These are phyloP conservation scores for Euphrasia arctica DNA, from an alignment of 305 asterid genomes.

Conservation along the genomic window DNA sequence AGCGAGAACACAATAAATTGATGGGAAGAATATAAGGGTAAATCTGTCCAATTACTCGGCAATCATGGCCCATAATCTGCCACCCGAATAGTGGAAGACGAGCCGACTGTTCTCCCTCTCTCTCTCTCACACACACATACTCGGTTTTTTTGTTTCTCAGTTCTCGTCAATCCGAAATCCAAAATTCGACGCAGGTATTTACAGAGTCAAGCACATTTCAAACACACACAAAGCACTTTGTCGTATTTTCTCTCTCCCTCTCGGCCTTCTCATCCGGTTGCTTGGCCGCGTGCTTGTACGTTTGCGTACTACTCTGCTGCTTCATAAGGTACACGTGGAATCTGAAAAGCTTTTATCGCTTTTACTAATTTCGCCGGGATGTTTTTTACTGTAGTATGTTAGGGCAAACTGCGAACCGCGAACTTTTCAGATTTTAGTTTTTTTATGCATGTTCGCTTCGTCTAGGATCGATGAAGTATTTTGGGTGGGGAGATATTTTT, in stretches of 20 bases:
- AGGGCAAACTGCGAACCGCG: not conserved
- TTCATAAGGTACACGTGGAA: not conserved
- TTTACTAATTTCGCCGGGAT: slow-evolving; percentile 1
- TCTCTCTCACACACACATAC: slow-evolving; percentile 3
- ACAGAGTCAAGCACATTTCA: slow-evolving; percentile 1
- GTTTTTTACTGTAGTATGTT: not conserved
- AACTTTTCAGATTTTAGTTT: not conserved
- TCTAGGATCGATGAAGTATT: not conserved
- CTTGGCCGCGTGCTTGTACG: slow-evolving; percentile 5
- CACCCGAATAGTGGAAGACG: not conserved
- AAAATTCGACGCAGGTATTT: slow-evolving; percentile 11
- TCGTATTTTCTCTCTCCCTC: not conserved
- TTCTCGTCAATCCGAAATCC: not conserved
- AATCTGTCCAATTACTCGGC: not conserved
- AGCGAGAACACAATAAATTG: not conserved
- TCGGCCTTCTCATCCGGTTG: not conserved
- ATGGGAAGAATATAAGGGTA: not conserved
- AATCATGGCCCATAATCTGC: not conserved
- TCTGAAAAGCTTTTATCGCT: not conserved
- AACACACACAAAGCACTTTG: not conserved
- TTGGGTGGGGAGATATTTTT: not conserved
- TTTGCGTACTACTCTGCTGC: not conserved
- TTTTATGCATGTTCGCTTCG: slow-evolving; percentile 18
- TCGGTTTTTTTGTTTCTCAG: not conserved
- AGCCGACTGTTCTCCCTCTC: not conserved